These are phyloP conservation scores for Suillus weaverae DNA, from an alignment of 768 basidiomycete genomes.

Conservation along the genomic window DNA sequence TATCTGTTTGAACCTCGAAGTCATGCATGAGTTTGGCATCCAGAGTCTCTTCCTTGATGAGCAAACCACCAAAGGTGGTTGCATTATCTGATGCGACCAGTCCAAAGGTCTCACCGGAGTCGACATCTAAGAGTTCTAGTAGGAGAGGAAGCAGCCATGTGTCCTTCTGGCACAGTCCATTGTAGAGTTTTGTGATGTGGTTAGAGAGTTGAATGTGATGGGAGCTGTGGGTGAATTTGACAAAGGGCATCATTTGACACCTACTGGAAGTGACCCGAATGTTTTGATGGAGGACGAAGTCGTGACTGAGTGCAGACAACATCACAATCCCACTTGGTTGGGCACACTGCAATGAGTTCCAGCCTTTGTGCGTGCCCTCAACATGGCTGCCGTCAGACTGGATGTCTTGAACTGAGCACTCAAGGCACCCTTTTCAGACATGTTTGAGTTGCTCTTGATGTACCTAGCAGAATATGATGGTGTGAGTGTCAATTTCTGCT, in stretches of 20 bases:
- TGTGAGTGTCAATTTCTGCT: not conserved
- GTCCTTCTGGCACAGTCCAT: not conserved
- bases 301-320: constrained; percentile 16
- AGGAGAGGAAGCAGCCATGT: not conserved
- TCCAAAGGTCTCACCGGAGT: constrained; percentile 19
- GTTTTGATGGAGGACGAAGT: constrained; percentile 26
- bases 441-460: not conserved
- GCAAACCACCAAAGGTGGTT: constrained; percentile 5
- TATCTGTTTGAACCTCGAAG: not conserved
- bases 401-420: not conserved
- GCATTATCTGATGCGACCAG: not conserved
- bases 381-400: constrained; percentile 30
- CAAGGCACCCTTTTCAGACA: not conserved
- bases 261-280: constrained; percentile 10
- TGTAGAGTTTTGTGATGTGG: constrained; percentile 18
- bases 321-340: constrained; percentile 24
- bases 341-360: constrained; percentile 23
- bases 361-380: constrained; percentile 30
- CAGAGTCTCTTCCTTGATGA: constrained; percentile 6
- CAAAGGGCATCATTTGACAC: constrained; percentile 7
- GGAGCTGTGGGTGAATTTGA: constrained; percentile 19
- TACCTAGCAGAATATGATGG: not conserved
- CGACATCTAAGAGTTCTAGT: not conserved
- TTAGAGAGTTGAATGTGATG: constrained; percentile 26
- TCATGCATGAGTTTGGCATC: not conserved